Percentiles rank a stretch among this genome's conserved stretches.
Evolutionary conservation across 2,329 filamentous ascomycete genomes (phyloP).

Genomic region (Trichoderma guizhouense): DNA sequence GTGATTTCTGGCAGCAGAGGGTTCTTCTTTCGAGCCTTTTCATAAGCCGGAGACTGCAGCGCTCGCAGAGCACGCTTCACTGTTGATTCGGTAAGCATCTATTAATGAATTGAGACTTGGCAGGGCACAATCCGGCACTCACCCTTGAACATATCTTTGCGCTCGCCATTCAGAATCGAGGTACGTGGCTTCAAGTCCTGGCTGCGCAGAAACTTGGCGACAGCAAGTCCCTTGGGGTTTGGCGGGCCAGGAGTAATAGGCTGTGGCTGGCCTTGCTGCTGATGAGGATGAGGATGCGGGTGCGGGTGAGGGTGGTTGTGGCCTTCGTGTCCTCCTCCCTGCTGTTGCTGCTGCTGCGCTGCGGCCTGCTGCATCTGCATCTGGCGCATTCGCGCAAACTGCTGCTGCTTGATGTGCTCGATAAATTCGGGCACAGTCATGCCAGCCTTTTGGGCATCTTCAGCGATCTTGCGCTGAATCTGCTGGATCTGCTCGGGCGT

Average conservation of each 20-base stretch:
- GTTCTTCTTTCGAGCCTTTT: constrained; percentile 87
- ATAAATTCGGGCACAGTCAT: constrained; percentile 84
- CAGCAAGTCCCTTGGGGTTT: constrained; percentile 81
- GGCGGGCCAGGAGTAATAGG: constrained; percentile 75
- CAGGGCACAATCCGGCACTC: constrained; percentile 24
- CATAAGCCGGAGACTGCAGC: constrained; percentile 83
- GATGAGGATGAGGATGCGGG: constrained; percentile 33
- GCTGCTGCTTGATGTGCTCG: constrained; percentile 61
- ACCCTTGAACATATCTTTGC: constrained; percentile 98
- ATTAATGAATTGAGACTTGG: background rate
- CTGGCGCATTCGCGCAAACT: constrained; percentile 43
- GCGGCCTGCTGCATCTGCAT: constrained; percentile 47
- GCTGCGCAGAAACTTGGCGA: constrained; percentile 80
- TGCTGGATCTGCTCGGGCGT: constrained; percentile 79
- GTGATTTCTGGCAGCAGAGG: constrained; percentile 82
- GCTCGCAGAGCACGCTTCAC: constrained; percentile 95
- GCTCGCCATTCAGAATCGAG: constrained; percentile 90
- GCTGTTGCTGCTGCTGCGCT: constrained; percentile 30
- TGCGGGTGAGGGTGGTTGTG: constrained; percentile 30
- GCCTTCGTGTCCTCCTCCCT: constrained; percentile 26
- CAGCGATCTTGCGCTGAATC: constrained; percentile 79
- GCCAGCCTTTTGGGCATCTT: constrained; percentile 79
- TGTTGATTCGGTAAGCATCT: constrained; percentile 34
- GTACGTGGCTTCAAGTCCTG: constrained; percentile 88
- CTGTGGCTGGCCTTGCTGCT: constrained; percentile 52